phyloP scores from a whole-genome alignment of 257 asterid genomes.

The Salvia splendens region DNA sequence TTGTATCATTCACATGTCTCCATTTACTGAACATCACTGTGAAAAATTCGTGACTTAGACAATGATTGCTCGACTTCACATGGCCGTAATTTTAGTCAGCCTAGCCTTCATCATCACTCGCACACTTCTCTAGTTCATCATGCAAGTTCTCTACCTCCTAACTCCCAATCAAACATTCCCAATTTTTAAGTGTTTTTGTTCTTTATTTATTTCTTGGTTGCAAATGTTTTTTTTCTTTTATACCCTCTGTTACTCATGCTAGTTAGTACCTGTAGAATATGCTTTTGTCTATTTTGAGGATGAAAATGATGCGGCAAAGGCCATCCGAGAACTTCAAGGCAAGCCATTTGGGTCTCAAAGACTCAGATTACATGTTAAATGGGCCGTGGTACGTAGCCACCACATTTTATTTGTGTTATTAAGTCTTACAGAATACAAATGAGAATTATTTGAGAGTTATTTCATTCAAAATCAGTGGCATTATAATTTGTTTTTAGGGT shows the following conservation, averaged over 20 bases:
- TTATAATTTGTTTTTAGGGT: constrained; percentile 47
- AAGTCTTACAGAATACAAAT: too few relatives aligned
- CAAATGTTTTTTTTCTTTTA: constrained; percentile 49
- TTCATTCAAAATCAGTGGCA: not conserved
- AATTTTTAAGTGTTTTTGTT: constrained; percentile 85
- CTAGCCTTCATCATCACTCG: constrained; percentile 34
- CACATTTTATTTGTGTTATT: not conserved
- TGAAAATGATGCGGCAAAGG: constrained; percentile 83
- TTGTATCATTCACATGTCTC: constrained; percentile 72
- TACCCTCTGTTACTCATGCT: constrained; percentile 38
- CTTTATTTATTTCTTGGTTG: constrained; percentile 38
- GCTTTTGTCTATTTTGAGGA: constrained; percentile 87
- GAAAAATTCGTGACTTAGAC: constrained; percentile 60
- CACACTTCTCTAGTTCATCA: too few relatives aligned
- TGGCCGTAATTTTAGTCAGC: constrained; percentile 55
- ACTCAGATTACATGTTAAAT: constrained; percentile 69
- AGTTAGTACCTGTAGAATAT: constrained; percentile 47
- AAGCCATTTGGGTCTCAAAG: constrained; percentile 65
- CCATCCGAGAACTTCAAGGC: constrained; percentile 63
- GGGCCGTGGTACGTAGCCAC: constrained; percentile 65
- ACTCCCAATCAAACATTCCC: constrained; percentile 43
- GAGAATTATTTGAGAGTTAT: too few relatives aligned
- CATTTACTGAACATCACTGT: constrained; percentile 13
- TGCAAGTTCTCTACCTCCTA: constrained; percentile 31
- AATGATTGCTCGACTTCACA: constrained; percentile 56